Conservation (phyloP, 2,329 filamentous ascomycete species). For the Didymella arachidicola region DNA sequence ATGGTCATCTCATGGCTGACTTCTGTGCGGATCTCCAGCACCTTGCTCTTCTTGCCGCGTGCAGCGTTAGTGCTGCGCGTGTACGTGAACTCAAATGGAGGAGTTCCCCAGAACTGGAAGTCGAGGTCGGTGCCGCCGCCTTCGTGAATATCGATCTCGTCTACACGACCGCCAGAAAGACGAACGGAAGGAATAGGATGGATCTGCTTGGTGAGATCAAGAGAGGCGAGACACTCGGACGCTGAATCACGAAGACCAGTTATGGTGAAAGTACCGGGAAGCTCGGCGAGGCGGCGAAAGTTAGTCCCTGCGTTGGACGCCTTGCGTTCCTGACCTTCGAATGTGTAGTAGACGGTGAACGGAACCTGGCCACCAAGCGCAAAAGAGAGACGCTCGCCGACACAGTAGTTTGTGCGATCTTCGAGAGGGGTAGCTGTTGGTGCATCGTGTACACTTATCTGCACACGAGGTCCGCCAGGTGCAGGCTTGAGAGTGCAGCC, state of each 20-base stretch:
- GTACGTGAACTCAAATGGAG: constrained; percentile 98
- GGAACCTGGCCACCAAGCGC: constrained; percentile 89
- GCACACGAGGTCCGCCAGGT: constrained; percentile 75
- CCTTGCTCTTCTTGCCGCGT: constrained; percentile 62
- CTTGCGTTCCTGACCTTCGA: constrained; percentile 78
- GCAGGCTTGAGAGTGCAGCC: constrained; percentile 81
- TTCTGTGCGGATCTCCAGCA: constrained; percentile 92
- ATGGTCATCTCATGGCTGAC: constrained; percentile 82
- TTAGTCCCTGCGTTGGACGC: constrained; percentile 80
- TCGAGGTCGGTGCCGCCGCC: constrained; percentile 91
- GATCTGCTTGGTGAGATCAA: constrained; percentile 81
- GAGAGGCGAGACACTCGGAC: constrained; percentile 82
- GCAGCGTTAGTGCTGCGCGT: constrained; percentile 89
- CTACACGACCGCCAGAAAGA: constrained; percentile 82
- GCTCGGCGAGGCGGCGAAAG: constrained; percentile 92
- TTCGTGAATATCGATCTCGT: constrained; percentile 92
- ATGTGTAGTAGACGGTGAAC: constrained; percentile 92
- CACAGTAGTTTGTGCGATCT: constrained; percentile 86
- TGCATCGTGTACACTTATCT: constrained; percentile 91
- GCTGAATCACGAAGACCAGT: constrained; percentile 87
- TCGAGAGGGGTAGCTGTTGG: constrained; percentile 90
- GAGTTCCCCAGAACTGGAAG: constrained; percentile 94
- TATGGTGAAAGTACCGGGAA: constrained; percentile 86
- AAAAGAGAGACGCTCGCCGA: constrained; percentile 93
- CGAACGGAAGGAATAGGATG: constrained; percentile 91